phyloP scores from a whole-genome alignment of 495 filamentous ascomycete genomes.

The Lophium mytilinum region DNA sequence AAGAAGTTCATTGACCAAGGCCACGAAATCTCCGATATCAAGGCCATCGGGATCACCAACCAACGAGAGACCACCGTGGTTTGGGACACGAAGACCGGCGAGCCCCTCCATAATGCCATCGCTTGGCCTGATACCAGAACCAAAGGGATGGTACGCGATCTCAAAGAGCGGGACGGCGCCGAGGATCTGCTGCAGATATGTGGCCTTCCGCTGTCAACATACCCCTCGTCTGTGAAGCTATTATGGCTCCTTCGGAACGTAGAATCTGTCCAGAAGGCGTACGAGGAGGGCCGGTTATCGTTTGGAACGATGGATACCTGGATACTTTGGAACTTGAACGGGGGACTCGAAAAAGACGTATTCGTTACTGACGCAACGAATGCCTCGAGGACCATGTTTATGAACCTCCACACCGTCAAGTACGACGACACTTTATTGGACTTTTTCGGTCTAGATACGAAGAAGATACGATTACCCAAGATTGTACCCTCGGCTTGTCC shows the following conservation, averaged over 20 bases:
- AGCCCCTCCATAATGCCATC: constrained; percentile 81
- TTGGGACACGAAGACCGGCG: constrained; percentile 82
- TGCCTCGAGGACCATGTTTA: constrained; percentile 92
- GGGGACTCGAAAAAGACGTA: constrained; percentile 58
- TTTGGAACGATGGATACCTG: constrained; percentile 95
- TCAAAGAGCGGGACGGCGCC: constrained; percentile 58
- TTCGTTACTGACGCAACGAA: constrained; percentile 89
- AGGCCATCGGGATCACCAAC: constrained; percentile 85
- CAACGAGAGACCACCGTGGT: constrained; percentile 90
- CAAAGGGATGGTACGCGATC: constrained; percentile 66
- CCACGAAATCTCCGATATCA: constrained; percentile 62
- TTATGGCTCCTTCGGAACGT: constrained; percentile 76
- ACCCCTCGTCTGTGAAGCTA: constrained; percentile 85
- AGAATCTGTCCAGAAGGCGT: constrained; percentile 62
- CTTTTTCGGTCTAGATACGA: constrained; percentile 74
- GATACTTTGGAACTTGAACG: constrained; percentile 86
- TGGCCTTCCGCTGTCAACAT: constrained; percentile 85
- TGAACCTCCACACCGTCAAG: constrained; percentile 78
- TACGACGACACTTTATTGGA: constrained; percentile 75
- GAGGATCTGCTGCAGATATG: constrained; percentile 67
- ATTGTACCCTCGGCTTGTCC: constrained; percentile 81
- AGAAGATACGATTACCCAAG: constrained; percentile 69
- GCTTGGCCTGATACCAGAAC: constrained; percentile 94
- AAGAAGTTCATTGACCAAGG: constrained; percentile 64
- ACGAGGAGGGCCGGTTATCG: constrained; percentile 69